Evolutionary conservation across 2,329 filamentous ascomycete species (phyloP), one percentile per base, ranked within the genome.

Genomic region (Pezicula radicicola): DNA sequence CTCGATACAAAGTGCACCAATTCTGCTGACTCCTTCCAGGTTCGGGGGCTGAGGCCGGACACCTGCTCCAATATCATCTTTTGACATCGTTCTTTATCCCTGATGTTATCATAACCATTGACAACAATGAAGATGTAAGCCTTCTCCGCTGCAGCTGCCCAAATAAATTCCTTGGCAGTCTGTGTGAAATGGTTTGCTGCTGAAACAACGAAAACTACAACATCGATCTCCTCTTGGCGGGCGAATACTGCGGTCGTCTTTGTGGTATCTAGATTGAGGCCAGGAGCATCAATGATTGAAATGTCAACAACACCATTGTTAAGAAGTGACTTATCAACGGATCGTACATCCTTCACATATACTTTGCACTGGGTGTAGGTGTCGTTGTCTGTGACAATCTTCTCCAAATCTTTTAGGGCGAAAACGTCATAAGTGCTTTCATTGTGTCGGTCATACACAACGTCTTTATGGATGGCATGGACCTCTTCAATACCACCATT

Each of bases 121-220:
- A 99, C 94, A 13, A 99, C 94, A 70, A 99, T 96, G 70, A 99
- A 99, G 56, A 99, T 92, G 67, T 99, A 99, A 0, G 94, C 93
- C 72, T 99, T 99, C 66, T 99, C 94, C 39, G 93, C 85, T 1
- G 94, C 94, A 2, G 94, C 94, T 47, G 93, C 93, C 77, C 89
- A 89, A 56, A 99, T 96, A 65, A 99, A 99, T 63, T 99, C 94
- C 71, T 89, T 95, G n/a, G 94, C 92, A 1, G 94, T 96, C 50
- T 96, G 84, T 0, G 94, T 99, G 67, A 99, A 97, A 71, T 99
- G 94, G 60, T 99, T 99, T 25, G 93, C 91, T 2, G 94, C 94
- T 10, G 92, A 97, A 5, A 99, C 94, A 33, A 99, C 94, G 63
- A 99, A 99, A 0, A 99, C 92, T 1, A 99, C 94, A 0, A 99